A percentile compares a stretch with the other conserved stretches of the same genome.
Evolutionary conservation across 23 red algal species (phyloP).

Genomic region (Chondrus crispus): DNA sequence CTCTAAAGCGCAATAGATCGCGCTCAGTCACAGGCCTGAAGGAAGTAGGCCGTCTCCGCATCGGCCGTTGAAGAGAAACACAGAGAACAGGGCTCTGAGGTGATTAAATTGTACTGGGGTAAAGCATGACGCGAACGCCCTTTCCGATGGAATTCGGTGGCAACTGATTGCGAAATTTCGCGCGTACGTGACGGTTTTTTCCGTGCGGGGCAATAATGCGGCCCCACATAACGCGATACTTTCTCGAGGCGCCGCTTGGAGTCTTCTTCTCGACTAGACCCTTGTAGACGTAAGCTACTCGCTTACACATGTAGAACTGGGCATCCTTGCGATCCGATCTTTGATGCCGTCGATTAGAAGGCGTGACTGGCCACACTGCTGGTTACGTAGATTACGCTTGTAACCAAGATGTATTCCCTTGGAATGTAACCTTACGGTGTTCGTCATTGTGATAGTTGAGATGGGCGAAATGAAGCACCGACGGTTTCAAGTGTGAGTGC

Average conservation of each 20-base stretch:
- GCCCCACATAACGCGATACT: constrained; percentile 94
- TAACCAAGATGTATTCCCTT: constrained; percentile 94
- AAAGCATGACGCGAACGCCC: constrained; percentile 96
- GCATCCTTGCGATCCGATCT: constrained; percentile 71
- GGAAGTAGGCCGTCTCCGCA: no score
- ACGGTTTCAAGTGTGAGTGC: no score
- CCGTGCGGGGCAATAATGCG: constrained; percentile 96
- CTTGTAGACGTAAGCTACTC: constrained; percentile 97
- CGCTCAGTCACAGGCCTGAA: no score
- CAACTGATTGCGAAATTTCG: constrained; percentile 92
- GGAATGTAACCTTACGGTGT: constrained; percentile 60
- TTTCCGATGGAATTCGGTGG: constrained; percentile 88
- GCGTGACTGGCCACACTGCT: constrained; percentile 82
- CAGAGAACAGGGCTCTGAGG: no score
- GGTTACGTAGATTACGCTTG: constrained; percentile 77
- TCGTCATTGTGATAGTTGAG: background rate
- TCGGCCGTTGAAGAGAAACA: no score
- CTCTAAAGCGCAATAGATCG: no score
- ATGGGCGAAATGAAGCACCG: background rate
- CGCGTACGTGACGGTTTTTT: constrained; percentile 74
- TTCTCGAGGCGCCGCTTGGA: constrained; percentile 46
- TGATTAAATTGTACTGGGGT: constrained; percentile 92
- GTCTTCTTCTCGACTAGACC: constrained; percentile 69
- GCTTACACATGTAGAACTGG: constrained; percentile 92
- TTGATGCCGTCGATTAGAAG: constrained; percentile 91